phyloP scores from a whole-genome alignment of 148 eudicot genomes.

The Selenicereus undatus region DNA sequence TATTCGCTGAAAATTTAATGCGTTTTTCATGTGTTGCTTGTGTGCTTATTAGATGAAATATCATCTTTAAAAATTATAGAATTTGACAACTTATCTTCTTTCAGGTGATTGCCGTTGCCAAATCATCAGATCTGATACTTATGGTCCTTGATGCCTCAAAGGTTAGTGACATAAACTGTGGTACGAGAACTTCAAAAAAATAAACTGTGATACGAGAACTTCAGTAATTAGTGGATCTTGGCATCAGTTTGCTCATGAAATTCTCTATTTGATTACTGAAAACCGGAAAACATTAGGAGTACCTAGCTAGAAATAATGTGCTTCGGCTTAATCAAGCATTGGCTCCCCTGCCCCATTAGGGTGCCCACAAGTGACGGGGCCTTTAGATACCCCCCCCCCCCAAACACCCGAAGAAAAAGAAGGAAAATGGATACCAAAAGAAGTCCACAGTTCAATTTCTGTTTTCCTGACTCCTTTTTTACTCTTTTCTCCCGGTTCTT shows the following conservation, averaged over 20 bases:
- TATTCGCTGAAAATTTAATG: neutral
- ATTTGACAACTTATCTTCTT: conserved; percentile 23
- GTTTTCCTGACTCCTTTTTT: neutral
- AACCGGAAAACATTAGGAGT: neutral
- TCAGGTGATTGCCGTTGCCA: conserved; percentile 99
- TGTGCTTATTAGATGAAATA: neutral
- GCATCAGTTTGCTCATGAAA: neutral
- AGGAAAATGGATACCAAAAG: no score
- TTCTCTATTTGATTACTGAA: neutral
- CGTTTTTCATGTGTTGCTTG: neutral
- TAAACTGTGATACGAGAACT: conserved; percentile 1
- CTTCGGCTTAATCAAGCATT: neutral
- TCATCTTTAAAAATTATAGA: neutral
- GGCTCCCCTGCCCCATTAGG: neutral
- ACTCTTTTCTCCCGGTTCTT: neutral
- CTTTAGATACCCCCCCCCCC: neutral
- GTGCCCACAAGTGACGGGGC: neutral
- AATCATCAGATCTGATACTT: conserved; percentile 94
- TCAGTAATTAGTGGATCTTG: neutral
- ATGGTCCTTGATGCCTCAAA: conserved; percentile 99
- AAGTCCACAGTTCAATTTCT: neutral
- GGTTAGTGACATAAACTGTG: conserved; percentile 53
- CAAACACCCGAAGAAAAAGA: no score
- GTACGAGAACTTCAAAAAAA: no score
- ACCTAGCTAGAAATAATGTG: conserved; percentile 3